Evolutionary conservation across 2,329 filamentous ascomycete species (phyloP), one percentile per base, ranked within the genome.

Genomic region (Helotiales sp.): DNA sequence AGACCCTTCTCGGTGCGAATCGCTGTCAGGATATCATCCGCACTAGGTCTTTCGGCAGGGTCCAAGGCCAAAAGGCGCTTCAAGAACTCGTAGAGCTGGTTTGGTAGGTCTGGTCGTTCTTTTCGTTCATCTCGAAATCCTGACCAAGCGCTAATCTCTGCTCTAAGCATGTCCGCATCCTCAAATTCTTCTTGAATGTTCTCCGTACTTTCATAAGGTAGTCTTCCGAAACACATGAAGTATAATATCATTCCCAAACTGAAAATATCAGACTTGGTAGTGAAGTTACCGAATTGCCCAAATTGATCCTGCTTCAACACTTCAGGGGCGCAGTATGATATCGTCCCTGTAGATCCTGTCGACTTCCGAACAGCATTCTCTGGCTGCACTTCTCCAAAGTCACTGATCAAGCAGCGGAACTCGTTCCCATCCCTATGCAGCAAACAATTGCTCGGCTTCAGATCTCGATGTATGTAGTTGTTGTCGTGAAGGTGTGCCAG

Each of bases 231-330:
- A 72, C 95, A 99, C 81, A 99, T 89, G 70, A 99, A 99, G 73
- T 98, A 96, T 3, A 99, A 81, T 55, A 98, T 98, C 93, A 99
- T 97, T 49, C 95, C 95, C 0, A 99, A 78, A 1, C 93, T 97
- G 73, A 99, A 99, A n/a, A 99, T 89, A 69, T 99, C 95, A 0
- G 93, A 97, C 70, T 98, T 99, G 25, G 91, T 93, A 0, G 92
- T 96, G 69, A 99, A 99, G 70, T 98, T 96, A 7, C 90, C 92
- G 66, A 90, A 93, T 0, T 82, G 82, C 0, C 93, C 93, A 27
- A 79, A 80, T 0, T 82, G 75, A 56, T 86, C 87, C 64, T 83
- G 82, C 51, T 83, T 86, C 29, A 99, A 77, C 0, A 99, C 96
- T 73, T 99, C 95, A 0, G 95, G 95, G 0, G 95, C 95, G 73